Percentiles rank a stretch among this genome's conserved stretches.
Evolutionary conservation across 495 filamentous ascomycete genomes (phyloP).

Genomic region (Hypoxylon perforatum): DNA sequence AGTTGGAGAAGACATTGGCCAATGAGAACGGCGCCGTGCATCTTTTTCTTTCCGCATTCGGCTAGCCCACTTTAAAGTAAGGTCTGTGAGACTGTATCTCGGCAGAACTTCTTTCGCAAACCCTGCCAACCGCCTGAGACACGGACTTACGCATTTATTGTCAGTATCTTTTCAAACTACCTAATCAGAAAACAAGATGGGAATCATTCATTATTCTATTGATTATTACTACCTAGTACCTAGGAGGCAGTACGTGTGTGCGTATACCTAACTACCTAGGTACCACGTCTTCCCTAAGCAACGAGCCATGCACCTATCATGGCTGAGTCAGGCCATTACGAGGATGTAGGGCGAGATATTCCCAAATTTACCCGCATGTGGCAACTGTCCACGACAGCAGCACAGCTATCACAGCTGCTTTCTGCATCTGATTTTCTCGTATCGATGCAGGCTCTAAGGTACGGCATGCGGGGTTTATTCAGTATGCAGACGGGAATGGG

Average conservation of each 20-base stretch:
- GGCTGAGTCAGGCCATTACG: conserved; percentile 24
- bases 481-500: conserved; percentile 20
- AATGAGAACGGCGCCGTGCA: conserved; percentile 15
- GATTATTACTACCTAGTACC: too few relatives aligned
- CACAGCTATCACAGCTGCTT: conserved; percentile 15
- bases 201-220: too few relatives aligned
- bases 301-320: conserved; percentile 3
- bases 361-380: conserved; percentile 3
- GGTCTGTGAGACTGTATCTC: conserved; percentile 4
- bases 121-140: too few relatives aligned
- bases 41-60: conserved; percentile 26
- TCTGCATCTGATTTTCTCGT: conserved; percentile 14
- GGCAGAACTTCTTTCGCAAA: conserved; percentile 3
- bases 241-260: too few relatives aligned
- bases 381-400: conserved; percentile 36
- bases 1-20: conserved; percentile 8
- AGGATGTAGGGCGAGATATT: conserved; percentile 7
- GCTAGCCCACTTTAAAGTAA: conserved; percentile 26
- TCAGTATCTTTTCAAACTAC: too few relatives aligned
- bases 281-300: neutral
- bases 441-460: conserved; percentile 27
- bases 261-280: too few relatives aligned
- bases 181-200: too few relatives aligned
- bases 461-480: conserved; percentile 31
- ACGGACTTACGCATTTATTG: too few relatives aligned